phyloP scores from a whole-genome alignment of 2,329 filamentous ascomycete genomes.

The Alternaria viburni region DNA sequence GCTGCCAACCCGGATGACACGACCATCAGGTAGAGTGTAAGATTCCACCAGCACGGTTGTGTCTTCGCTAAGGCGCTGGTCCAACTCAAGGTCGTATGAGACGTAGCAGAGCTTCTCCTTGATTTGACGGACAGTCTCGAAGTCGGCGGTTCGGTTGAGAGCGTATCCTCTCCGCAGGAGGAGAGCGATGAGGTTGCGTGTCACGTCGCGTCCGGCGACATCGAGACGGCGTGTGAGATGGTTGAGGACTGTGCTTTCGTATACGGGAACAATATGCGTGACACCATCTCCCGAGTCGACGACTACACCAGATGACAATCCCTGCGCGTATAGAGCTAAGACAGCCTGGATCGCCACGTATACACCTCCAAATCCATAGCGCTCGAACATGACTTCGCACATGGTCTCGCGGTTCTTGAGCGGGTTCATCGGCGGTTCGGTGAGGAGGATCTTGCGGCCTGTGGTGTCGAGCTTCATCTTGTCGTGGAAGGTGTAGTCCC shows the following conservation, averaged over 20 bases:
- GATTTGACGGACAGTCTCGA: constrained; percentile 97
- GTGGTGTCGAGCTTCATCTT: constrained; percentile 92
- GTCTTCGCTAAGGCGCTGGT: constrained; percentile 95
- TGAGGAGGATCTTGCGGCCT: constrained; percentile 95
- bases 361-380: constrained; percentile 93
- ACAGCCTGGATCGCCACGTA: constrained; percentile 99
- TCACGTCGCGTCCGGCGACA: constrained; percentile 95
- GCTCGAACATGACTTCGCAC: constrained; percentile 99
- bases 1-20: constrained; percentile 93
- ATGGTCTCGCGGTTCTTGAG: constrained; percentile 96
- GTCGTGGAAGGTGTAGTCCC: constrained; percentile 98
- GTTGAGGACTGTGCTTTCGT: constrained; percentile 97
- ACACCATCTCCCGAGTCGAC: constrained; percentile 98
- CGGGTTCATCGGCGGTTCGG: constrained; percentile 97
- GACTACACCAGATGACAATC: constrained; percentile 83
- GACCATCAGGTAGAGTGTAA: constrained; percentile 95
- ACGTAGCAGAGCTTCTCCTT: constrained; percentile 99
- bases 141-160: constrained; percentile 96
- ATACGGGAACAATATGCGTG: constrained; percentile 97
- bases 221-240: constrained; percentile 93
- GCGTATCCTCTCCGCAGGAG: constrained; percentile 93
- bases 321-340: constrained; percentile 93
- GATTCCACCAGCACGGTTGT: constrained; percentile 97
- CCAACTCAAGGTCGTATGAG: constrained; percentile 94
- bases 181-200: constrained; percentile 95